Evolutionary conservation across 345 rosid species (phyloP).

Genomic region (Hypericum perforatum): DNA sequence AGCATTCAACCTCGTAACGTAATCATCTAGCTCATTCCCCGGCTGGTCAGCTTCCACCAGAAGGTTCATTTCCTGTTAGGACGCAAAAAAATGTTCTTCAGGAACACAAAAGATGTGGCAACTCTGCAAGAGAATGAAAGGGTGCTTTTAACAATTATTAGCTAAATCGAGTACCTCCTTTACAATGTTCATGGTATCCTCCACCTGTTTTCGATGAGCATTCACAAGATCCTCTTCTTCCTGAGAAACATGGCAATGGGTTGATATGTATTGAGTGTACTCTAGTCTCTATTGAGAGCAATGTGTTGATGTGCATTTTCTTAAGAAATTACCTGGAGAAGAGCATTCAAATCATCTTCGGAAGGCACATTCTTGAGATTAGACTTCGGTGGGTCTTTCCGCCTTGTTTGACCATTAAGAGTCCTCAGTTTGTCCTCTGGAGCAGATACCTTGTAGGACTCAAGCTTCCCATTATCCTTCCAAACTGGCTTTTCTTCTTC

Average conservation of each 20-base stretch:
- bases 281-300: too few species aligned
- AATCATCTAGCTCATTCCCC: slow-evolving; percentile 47
- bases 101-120: too few species aligned
- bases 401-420: slow-evolving; percentile 13
- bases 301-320: too few species aligned
- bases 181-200: slow-evolving; percentile 42
- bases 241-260: slow-evolving; percentile 17
- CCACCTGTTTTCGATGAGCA: slow-evolving; percentile 47
- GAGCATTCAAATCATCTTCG: slow-evolving; percentile 41
- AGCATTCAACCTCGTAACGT: slow-evolving; percentile 36
- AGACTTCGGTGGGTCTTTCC: slow-evolving; percentile 14
- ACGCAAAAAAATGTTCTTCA: slow-evolving; percentile 1
- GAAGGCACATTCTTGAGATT: slow-evolving; percentile 16
- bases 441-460: slow-evolving; percentile 17
- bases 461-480: slow-evolving; percentile 15
- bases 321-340: slow-evolving; percentile 30
- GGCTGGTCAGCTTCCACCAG: slow-evolving; percentile 54
- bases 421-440: slow-evolving; percentile 15
- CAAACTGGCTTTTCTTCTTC: slow-evolving; percentile 20
- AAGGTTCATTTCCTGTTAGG: slow-evolving; percentile 52
- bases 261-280: too few species aligned
- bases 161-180: slow-evolving; percentile 29
- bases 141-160: neutral
- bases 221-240: slow-evolving; percentile 55
- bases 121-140: neutral